A percentile compares a stretch with the other conserved stretches of the same genome.
Conservation (phyloP, 2,329 filamentous ascomycete genomes). For the Cytospora schulzeri region DNA sequence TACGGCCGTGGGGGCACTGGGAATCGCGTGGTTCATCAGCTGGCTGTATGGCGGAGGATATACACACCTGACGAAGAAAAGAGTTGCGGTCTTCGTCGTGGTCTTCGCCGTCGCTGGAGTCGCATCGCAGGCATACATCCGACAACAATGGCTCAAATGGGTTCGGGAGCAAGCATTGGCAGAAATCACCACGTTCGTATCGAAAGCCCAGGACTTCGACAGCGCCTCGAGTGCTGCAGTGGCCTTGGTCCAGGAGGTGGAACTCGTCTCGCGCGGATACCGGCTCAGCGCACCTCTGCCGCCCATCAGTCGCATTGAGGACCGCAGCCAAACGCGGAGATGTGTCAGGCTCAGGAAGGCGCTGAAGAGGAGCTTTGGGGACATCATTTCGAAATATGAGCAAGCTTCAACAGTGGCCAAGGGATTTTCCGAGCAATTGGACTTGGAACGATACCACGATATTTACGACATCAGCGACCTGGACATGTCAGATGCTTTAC, state of each 20-base stretch:
- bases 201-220: constrained; percentile 79
- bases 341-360: constrained; percentile 78
- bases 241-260: constrained; percentile 89
- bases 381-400: constrained; percentile 71
- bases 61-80: constrained; percentile 58
- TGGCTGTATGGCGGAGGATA: constrained; percentile 63
- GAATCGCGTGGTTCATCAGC: constrained; percentile 71
- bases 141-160: constrained; percentile 80
- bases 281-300: constrained; percentile 74
- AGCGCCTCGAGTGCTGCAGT: constrained; percentile 74
- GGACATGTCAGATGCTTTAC: constrained; percentile 71
- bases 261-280: constrained; percentile 84
- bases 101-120: constrained; percentile 56
- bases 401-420: constrained; percentile 70
- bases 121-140: constrained; percentile 70
- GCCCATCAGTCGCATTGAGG: constrained; percentile 89
- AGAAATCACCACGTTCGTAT: constrained; percentile 68
- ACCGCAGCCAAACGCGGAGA: constrained; percentile 74
- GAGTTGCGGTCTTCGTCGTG: constrained; percentile 49
- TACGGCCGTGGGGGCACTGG: constrained; percentile 65
- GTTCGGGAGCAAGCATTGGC: constrained; percentile 73
- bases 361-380: constrained; percentile 69
- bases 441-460: constrained; percentile 91
- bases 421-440: constrained; percentile 73
- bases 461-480: constrained; percentile 78